These are phyloP conservation scores for Gonapodya prolifera DNA, from an alignment of 192 early-diverging fungal genomes.

Conservation along the genomic window DNA sequence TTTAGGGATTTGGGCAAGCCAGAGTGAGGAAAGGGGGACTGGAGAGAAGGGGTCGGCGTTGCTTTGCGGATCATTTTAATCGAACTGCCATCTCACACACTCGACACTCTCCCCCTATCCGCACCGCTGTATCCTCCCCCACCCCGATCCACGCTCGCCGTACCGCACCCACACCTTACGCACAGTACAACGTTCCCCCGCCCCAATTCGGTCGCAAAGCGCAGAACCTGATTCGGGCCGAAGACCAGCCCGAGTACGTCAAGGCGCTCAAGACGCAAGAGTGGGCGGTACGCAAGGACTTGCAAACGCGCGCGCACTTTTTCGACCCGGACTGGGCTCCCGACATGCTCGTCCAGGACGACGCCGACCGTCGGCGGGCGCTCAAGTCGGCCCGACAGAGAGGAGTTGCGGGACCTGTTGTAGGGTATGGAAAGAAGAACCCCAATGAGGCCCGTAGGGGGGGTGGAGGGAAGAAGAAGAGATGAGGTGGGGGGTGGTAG, in stretches of 20 bases:
- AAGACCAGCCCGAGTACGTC: constrained; percentile 81
- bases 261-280: constrained; percentile 29
- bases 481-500: not conserved
- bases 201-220: constrained; percentile 66
- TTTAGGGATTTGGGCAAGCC: not conserved
- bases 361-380: not conserved
- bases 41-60: not conserved
- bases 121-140: not conserved
- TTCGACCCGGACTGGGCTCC: constrained; percentile 60
- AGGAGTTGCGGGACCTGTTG: constrained; percentile 11
- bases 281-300: constrained; percentile 30
- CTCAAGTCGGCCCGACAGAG: constrained; percentile 4
- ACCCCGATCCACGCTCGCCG: not conserved
- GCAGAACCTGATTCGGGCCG: constrained; percentile 66
- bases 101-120: not conserved
- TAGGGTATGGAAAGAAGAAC: constrained; percentile 33
- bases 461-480: not conserved
- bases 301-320: constrained; percentile 23
- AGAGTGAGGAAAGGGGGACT: not conserved
- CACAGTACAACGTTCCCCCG: constrained; percentile 65
- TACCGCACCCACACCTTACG: not conserved
- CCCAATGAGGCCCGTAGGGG: constrained; percentile 18
- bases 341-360: constrained; percentile 4
- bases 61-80: no score
- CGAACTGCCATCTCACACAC: not conserved